Conservation (phyloP, 805 yeast genomes). For the Kuraishia hungarica region DNA sequence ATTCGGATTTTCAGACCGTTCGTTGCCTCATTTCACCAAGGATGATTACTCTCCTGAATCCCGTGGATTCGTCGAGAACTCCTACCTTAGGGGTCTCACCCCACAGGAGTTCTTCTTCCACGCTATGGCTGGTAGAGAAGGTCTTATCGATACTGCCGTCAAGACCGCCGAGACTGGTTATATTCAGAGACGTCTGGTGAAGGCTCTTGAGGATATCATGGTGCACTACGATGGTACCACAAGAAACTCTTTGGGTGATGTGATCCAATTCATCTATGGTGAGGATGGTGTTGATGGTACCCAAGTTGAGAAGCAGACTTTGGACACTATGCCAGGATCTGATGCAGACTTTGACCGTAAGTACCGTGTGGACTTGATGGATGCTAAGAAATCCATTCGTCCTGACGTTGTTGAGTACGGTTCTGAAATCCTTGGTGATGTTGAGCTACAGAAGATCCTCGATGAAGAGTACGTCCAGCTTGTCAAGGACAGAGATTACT, state of each 20-base stretch:
- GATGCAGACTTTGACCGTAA: conserved; percentile 74
- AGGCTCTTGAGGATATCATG: conserved; percentile 95
- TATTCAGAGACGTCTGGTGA: conserved; percentile 95
- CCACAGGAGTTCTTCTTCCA: conserved; percentile 99
- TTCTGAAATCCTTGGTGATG: conserved; percentile 82
- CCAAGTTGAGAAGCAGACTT: conserved; percentile 91
- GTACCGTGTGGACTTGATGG: conserved; percentile 82
- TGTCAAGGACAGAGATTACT: conserved; percentile 62
- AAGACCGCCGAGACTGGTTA: conserved; percentile 99
- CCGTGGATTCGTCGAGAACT: conserved; percentile 95
- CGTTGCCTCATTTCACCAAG: conserved; percentile 95
- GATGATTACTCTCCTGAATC: conserved; percentile 99
- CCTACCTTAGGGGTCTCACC: conserved; percentile 92
- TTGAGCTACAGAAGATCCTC: conserved; percentile 67
- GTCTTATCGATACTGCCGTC: conserved; percentile 98
- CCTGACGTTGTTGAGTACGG: conserved; percentile 82
- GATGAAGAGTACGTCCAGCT: conserved; percentile 84
- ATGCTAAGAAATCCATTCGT: conserved; percentile 50
- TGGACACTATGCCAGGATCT: conserved; percentile 93
- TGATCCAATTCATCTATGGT: conserved; percentile 94
- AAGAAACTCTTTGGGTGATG: conserved; percentile 93
- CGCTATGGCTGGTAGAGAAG: conserved; percentile 99
- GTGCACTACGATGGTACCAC: conserved; percentile 98
- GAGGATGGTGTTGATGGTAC: conserved; percentile 99
- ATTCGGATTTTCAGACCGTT: conserved; percentile 92